A percentile compares a stretch with the other conserved stretches of the same genome.
Evolutionary conservation across 306 rosid genomes (phyloP).

Genomic region (Castanea mollissima): DNA sequence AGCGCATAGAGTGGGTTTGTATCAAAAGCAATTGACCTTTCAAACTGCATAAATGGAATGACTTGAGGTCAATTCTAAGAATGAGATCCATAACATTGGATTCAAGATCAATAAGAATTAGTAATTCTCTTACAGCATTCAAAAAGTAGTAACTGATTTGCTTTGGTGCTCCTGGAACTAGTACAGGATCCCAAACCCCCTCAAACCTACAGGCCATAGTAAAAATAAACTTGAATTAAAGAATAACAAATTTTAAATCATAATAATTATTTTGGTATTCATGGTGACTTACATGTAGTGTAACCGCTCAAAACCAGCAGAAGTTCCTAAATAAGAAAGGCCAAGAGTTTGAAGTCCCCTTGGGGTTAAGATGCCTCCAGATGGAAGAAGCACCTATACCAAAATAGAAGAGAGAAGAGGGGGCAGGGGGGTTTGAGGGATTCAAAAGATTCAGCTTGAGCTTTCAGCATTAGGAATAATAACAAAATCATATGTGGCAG

Average conservation of each 20-base stretch:
- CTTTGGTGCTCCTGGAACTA: conserved; percentile 77
- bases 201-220: conserved; percentile 61
- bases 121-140: conserved; percentile 56
- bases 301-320: conserved; percentile 86
- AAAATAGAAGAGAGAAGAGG: conserved; percentile 21
- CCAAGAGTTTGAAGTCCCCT: conserved; percentile 88
- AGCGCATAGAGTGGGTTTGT: conserved; percentile 87
- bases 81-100: conserved; percentile 19
- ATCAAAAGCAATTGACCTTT: conserved; percentile 47
- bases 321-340: conserved; percentile 71
- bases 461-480: conserved; percentile 27
- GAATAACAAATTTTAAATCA: conserved; percentile 4
- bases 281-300: conserved; percentile 70
- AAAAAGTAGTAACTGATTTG: conserved; percentile 73
- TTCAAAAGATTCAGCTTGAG: conserved; percentile 12
- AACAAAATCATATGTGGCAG: conserved; percentile 16
- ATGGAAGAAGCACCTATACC: conserved; percentile 78
- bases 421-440: neutral
- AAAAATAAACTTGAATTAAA: conserved; percentile 2
- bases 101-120: conserved; percentile 16
- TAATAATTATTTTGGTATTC: neutral
- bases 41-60: conserved; percentile 56
- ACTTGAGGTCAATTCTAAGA: conserved; percentile 20
- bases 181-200: conserved; percentile 87
- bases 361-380: conserved; percentile 86